Evolutionary conservation across 805 yeast genomes (phyloP), one percentile per base, ranked within the genome.

Genomic region (Candida stauntonica): DNA sequence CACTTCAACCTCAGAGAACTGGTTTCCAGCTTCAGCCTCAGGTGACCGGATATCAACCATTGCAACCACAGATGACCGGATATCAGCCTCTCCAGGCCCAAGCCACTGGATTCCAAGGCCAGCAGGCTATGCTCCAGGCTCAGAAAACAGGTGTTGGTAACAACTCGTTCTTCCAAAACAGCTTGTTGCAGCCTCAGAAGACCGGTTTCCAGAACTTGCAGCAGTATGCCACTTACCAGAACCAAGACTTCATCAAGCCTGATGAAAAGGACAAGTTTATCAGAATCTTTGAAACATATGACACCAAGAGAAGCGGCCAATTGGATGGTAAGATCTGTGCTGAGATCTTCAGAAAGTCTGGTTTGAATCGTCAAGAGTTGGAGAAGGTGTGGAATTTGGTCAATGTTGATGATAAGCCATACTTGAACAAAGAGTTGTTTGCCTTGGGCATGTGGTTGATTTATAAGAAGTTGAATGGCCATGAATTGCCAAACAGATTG

Each of bases 361-460:
- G 98, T 3, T 74, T 93, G 49, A 72, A 80, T 39, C 79, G 96
- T 60, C 70, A 78, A 5, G 97, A 89, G 53, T 71, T 91, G 45
- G 98, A 89, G 61, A 72, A 79, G 29, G 88, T 93, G 46, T 91
- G 99, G 99, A 85, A 78, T 34, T 70, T 91, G 48, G 77, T 89
- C 39, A 98, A 93, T 59, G 74, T 81, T 13, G 79, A 81, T 39
- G 84, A 88, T 59, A 73, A 82, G 39, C 96, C 97, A 5, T 79
- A 76, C 56, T 75, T 91, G 49, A 85, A 86, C 58, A 79, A 77
- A 53, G 96, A 91, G 58, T 95, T 87, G 60, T 93, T 91, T 66
- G 83, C 96, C 0, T 88, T 93, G 26, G 97, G 98, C 23, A 93
- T 91, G 98, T 97, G 94, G 69, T 70, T 91, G 42, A 91, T 91